These are phyloP conservation scores for Tubosaeta sp. DNA, from an alignment of 768 basidiomycete species.

Conservation along the genomic window DNA sequence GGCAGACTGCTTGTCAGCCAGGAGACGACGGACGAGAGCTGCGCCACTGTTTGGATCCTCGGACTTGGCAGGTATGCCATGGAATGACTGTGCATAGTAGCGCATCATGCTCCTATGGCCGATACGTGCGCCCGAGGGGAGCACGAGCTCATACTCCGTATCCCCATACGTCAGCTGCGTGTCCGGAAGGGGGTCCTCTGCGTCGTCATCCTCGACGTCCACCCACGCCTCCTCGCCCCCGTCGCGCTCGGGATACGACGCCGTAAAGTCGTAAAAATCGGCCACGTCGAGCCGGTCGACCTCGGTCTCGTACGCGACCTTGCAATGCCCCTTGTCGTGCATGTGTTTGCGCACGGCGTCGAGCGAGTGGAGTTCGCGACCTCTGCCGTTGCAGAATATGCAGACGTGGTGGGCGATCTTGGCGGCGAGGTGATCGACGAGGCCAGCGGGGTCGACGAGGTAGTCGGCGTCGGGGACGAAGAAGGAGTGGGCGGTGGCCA, in stretches of 20 bases:
- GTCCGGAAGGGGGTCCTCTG: constrained; percentile 34
- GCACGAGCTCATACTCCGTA: constrained; percentile 79
- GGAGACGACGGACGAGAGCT: constrained; percentile 69
- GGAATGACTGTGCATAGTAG: constrained; percentile 84
- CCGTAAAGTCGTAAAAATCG: constrained; percentile 89
- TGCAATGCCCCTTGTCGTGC: constrained; percentile 95
- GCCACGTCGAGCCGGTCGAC: constrained; percentile 80
- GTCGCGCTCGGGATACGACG: constrained; percentile 59
- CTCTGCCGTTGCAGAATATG: constrained; percentile 81
- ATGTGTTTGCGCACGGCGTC: constrained; percentile 94
- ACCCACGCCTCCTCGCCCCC: constrained; percentile 38
- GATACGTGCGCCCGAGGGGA: constrained; percentile 89
- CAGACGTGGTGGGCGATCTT: constrained; percentile 92
- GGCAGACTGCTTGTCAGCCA: constrained; percentile 80
- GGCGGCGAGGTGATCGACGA: constrained; percentile 83
- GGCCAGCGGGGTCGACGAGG: constrained; percentile 76
- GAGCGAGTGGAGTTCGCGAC: constrained; percentile 76
- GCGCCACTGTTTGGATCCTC: constrained; percentile 71
- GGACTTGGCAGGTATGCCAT: constrained; percentile 38
- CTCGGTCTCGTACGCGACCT: constrained; percentile 85
- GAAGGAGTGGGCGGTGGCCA: constrained; percentile 86
- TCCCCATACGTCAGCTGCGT: constrained; percentile 72
- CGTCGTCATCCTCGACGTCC: constrained; percentile 35
- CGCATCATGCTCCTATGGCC: constrained; percentile 85
- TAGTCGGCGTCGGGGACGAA: constrained; percentile 94